Evolutionary conservation across 2,329 filamentous ascomycete species (phyloP).

Genomic region (Claviceps sorghi): DNA sequence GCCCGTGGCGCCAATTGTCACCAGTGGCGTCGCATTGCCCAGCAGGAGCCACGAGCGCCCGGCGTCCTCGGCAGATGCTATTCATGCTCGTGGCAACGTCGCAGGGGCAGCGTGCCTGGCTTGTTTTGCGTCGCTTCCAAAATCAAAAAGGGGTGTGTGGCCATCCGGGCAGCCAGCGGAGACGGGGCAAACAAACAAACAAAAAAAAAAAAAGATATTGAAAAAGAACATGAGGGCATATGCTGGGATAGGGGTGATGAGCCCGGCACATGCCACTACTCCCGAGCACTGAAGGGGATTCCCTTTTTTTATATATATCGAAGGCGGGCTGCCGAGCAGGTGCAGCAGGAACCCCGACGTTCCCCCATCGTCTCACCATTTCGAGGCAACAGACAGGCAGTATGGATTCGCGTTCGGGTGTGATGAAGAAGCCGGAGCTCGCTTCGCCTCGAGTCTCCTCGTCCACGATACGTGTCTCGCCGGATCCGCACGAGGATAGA

Average conservation of each 20-base stretch:
- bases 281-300: no score
- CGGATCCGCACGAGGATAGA: not conserved
- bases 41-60: not conserved
- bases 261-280: no score
- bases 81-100: not conserved
- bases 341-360: not conserved
- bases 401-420: not conserved
- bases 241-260: no score
- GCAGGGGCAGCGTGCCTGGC: not conserved
- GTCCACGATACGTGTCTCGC: not conserved
- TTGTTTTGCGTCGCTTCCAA: not conserved
- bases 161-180: no score
- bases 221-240: no score
- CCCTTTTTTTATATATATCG: not conserved
- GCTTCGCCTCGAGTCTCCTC: not conserved
- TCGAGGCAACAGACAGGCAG: not conserved
- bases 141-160: not conserved
- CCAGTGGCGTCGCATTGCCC: not conserved
- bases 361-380: not conserved
- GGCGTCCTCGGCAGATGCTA: not conserved
- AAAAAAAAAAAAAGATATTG: no score
- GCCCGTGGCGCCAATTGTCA: not conserved
- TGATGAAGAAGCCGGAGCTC: not conserved
- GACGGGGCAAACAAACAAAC: no score
- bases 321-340: not conserved